A percentile compares a stretch with the other conserved stretches of the same genome.
These are phyloP conservation scores for Hygrophorus russula DNA, from an alignment of 768 basidiomycete species.

Conservation along the genomic window DNA sequence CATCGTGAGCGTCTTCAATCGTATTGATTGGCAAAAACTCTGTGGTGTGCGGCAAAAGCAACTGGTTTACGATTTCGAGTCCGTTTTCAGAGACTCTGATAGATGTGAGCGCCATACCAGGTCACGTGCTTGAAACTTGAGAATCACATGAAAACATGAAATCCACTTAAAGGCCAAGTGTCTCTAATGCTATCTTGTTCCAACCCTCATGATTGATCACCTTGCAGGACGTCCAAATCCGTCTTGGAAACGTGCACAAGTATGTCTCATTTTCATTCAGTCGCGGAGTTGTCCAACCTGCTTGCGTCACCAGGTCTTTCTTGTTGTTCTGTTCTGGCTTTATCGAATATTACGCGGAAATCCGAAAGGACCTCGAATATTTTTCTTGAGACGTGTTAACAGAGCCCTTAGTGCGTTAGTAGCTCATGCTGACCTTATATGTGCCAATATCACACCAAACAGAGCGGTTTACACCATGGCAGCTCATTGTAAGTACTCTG, in stretches of 20 bases:
- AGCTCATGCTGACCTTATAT: neutral
- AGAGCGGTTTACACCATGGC: constrained; percentile 94
- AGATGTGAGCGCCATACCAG: constrained; percentile 20
- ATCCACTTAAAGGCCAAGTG: neutral
- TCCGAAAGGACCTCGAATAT: constrained; percentile 50
- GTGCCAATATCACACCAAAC: neutral
- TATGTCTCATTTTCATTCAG: constrained; percentile 15
- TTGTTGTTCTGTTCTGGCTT: constrained; percentile 88
- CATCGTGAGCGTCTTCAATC: constrained; percentile 80
- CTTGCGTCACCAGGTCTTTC: constrained; percentile 53
- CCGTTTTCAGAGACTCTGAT: constrained; percentile 28
- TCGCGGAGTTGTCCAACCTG: neutral
- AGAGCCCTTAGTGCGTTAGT: constrained; percentile 40
- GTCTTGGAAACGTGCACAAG: constrained; percentile 85
- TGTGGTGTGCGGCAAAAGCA: constrained; percentile 67
- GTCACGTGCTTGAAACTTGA: neutral
- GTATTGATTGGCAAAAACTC: constrained; percentile 56
- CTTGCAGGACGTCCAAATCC: constrained; percentile 78
- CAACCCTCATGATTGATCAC: constrained; percentile 78
- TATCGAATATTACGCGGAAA: constrained; percentile 66
- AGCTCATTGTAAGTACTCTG: constrained; percentile 78
- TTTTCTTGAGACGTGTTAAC: constrained; percentile 53
- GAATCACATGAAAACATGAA: constrained; percentile 14
- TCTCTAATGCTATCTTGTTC: neutral
- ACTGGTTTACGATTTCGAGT: constrained; percentile 85